Evolutionary conservation across 768 basidiomycete genomes (phyloP), one percentile per base, ranked within the genome.

Genomic region (Ramaria sp.): DNA sequence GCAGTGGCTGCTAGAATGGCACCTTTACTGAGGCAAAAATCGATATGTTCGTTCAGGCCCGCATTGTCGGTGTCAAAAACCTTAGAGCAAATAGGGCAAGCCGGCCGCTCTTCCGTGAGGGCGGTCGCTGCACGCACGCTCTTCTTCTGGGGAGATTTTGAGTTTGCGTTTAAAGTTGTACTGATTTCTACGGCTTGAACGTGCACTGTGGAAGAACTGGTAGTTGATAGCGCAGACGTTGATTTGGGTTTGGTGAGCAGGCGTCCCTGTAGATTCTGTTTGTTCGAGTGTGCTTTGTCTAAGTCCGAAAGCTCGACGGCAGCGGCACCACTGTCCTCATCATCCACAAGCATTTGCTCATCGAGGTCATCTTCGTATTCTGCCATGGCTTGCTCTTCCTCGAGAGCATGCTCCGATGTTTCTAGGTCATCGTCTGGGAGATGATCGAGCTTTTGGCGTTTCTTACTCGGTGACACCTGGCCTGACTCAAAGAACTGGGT

Each of bases 21-120:
- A 22, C 78, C 79, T 58, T 81, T 80, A 66, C 88, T 93, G 51
- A 96, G 68, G 65, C 93, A 96, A 63, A 84, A 87, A 68, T 96
- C 92, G 45, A 96, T 76, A 64, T 96, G 92, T n/a, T 80, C 74
- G 65, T 96, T 95, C 34, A 96, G 69, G 4, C 79, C 83, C 49
- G 78, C 74, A 65, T 96, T 96, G 66, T 91, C 83, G 1, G 78
- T 81, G 59, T 77, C 71, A 54, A 91, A 66, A 12, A 70, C 66
- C 65, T 79, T 82, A 24, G 70, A 66, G 63, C 90, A 94, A 22
- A 93, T 73, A 3, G 93, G 91, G 68, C 91, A 94, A 0, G 68
- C 67, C 54, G 79, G 75, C n/a, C 46, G 50, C 57, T 30, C 24
- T 9, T 55, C 46, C 33, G 19, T 17, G 58, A 51, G 45, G 53